Evolutionary conservation across 2,329 filamentous ascomycete genomes (phyloP), one percentile per base, ranked within the genome.

Genomic region (Tolypocladium pustulatum): DNA sequence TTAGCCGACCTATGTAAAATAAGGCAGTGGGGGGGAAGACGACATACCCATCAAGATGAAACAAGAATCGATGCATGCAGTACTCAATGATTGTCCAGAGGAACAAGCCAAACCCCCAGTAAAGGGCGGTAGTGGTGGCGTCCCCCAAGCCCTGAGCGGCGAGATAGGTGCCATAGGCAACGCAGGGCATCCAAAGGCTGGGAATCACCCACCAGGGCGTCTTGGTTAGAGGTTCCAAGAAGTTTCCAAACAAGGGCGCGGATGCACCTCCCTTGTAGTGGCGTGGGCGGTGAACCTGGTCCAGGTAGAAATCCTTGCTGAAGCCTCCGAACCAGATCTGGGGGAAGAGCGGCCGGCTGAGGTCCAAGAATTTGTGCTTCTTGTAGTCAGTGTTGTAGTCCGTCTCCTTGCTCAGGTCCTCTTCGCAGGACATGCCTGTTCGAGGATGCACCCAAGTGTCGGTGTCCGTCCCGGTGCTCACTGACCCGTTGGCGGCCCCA

Each of bases 161-260:
- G 25, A 89, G 66, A 61, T 81, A 84, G 13, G 86, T 83, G 32
- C 89, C 91, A 69, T 91, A 96, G 12, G 77, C 66, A 49, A 96
- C 82, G 22, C 79, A 82, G n/a, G 94, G 94, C 49, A 94, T 71
- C 94, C 94, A 99, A 1, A 96, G 61, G 0, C 79, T 79, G 3
- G 94, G 94, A 13, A 99, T 81, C 52, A 96, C 72, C 85, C 88
- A 99, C 94, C 94, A 99, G 1, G 94, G 84, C 2, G 94, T 99
- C 80, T 92, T 89, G 72, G 87, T 92, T 60, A 99, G 77, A n/a
- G 94, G 94, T 76, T 99, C 94, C n/a, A 99, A 79, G 72, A 99
- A 96, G 76, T 99, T 97, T 61, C 94, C 94, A 74, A 99, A 99
- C 30, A 99, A 76, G 25, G 94, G 94, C 41, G 94, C 94, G 8